phyloP scores from a whole-genome alignment of 176 grass and related monocot species.

The Triticum dicoccoides region DNA sequence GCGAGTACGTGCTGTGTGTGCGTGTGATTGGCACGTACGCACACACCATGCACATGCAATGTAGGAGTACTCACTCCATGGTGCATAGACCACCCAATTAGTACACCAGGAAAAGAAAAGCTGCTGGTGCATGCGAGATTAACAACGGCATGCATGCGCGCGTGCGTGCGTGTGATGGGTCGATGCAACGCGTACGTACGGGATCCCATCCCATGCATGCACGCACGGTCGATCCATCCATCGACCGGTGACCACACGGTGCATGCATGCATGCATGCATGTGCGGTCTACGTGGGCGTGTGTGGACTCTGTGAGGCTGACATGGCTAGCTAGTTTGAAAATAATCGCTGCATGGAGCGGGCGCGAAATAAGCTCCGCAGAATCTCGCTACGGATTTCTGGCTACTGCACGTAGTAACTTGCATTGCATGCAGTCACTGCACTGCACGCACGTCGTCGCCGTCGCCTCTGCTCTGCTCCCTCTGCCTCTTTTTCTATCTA shows the following conservation, averaged over 20 bases:
- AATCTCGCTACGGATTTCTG: constrained; percentile 3
- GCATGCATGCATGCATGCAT: background rate
- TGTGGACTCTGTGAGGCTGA: background rate
- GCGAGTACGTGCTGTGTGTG: background rate
- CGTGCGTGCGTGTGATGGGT: background rate
- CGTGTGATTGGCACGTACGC: background rate
- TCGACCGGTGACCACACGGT: background rate
- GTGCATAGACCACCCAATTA: too few relatives aligned
- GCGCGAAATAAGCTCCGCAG: background rate
- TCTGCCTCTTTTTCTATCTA: background rate
- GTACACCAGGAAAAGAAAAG: too few relatives aligned
- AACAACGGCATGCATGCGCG: too few relatives aligned
- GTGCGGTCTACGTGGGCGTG: background rate
- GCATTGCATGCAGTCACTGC: background rate
- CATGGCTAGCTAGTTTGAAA: background rate
- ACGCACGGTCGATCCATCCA: background rate
- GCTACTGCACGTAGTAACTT: background rate
- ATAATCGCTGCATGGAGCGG: background rate
- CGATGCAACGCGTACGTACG: background rate
- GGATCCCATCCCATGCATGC: constrained; percentile 7
- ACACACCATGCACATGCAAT: background rate
- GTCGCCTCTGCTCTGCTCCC: background rate
- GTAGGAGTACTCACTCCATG: too few relatives aligned
- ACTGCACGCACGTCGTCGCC: constrained; percentile 4
- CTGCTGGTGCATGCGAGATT: too few relatives aligned